These are phyloP conservation scores for Paraurostyla sp. DNA, from an alignment of 73 alveolate species.

Conservation along the genomic window DNA sequence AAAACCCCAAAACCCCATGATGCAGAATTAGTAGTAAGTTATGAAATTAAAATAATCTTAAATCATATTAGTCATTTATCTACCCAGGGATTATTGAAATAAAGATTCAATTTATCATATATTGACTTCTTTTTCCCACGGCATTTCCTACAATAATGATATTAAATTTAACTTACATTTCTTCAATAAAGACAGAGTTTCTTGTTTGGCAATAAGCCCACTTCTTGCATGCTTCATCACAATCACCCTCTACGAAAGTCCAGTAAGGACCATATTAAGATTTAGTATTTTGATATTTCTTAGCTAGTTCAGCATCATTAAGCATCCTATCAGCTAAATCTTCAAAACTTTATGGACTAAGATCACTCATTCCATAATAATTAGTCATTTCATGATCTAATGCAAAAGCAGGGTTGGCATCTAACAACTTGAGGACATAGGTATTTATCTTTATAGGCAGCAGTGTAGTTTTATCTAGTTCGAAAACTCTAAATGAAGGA, in stretches of 20 bases:
- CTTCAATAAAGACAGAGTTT: no score
- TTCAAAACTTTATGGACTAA: conserved; percentile 55
- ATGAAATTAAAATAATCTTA: no score
- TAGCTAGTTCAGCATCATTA: not conserved
- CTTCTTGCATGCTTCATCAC: not conserved
- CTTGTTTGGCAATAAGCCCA: not conserved
- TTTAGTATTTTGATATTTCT: not conserved
- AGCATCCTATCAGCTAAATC: conserved; percentile 5
- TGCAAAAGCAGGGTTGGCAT: conserved; percentile 45
- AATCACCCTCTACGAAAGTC: not conserved
- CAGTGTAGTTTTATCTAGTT: conserved; percentile 53
- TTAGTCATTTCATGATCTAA: conserved; percentile 41
- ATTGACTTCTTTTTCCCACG: no score
- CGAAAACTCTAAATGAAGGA: conserved; percentile 63
- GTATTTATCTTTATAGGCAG: conserved; percentile 54
- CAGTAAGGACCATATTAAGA: not conserved
- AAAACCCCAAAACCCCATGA: no score
- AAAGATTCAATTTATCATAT: no score
- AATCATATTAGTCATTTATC: no score
- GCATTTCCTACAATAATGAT: no score
- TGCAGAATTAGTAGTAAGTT: no score
- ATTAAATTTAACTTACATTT: no score
- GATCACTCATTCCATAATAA: conserved; percentile 42
- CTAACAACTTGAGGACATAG: conserved; percentile 1
- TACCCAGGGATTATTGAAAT: no score